Conservation (phyloP, 116 monocot species). For the Phalaenopsis hybrid region DNA sequence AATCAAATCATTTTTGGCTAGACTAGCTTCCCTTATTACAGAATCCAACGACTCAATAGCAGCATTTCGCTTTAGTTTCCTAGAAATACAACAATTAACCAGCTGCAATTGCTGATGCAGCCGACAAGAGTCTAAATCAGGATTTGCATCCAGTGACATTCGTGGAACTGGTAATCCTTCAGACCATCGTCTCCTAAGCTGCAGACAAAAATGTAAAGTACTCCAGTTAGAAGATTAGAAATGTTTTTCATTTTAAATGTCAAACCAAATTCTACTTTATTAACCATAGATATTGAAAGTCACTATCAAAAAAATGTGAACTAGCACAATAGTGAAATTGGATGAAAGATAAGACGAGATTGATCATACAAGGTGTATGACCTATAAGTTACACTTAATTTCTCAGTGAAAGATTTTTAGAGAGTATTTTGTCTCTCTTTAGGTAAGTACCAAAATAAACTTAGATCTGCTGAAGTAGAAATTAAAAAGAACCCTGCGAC, state of each 20-base stretch:
- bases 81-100: constrained; percentile 83
- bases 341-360: background rate
- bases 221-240: background rate
- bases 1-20: constrained; percentile 9
- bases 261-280: background rate
- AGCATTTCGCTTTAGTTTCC: constrained; percentile 40
- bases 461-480: no score
- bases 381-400: background rate
- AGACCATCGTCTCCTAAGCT: constrained; percentile 76
- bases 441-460: no score
- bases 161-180: constrained; percentile 63
- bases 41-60: constrained; percentile 56
- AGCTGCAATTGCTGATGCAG: constrained; percentile 80
- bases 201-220: constrained; percentile 20
- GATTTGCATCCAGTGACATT: constrained; percentile 71
- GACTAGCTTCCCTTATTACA: constrained; percentile 24
- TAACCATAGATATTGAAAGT: background rate
- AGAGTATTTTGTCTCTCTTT: no score
- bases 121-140: constrained; percentile 73
- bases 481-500: no score
- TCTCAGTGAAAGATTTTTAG: no score
- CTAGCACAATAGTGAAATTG: background rate
- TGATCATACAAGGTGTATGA: background rate
- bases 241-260: background rate
- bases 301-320: no score